Percentiles rank a stretch among this genome's conserved stretches.
These are phyloP conservation scores for Kalmanozyma brasiliensis DNA, from an alignment of 1,284 basidiomycete species.

Conservation along the genomic window DNA sequence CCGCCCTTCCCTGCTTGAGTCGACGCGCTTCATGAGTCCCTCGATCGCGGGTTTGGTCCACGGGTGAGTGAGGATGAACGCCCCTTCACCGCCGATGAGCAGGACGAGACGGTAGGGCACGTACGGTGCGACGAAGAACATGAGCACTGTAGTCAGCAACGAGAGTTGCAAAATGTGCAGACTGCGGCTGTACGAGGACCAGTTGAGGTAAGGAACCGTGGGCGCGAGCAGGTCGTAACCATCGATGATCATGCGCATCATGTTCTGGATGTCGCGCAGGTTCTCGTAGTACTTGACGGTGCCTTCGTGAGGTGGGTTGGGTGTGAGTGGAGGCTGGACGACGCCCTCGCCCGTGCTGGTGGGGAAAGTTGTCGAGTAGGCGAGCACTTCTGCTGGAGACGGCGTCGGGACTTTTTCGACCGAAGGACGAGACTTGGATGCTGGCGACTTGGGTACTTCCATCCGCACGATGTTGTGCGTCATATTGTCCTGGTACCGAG, in stretches of 20 bases:
- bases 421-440: slow-evolving; percentile 11
- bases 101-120: slow-evolving; percentile 61
- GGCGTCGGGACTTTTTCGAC: slow-evolving; percentile 1
- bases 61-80: slow-evolving; percentile 64
- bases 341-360: slow-evolving; percentile 38
- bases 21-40: slow-evolving; percentile 42
- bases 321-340: slow-evolving; percentile 50
- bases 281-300: slow-evolving; percentile 65
- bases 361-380: slow-evolving; percentile 36
- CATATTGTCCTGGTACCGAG: slow-evolving; percentile 51
- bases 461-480: slow-evolving; percentile 31
- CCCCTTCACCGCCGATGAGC: slow-evolving; percentile 63
- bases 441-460: slow-evolving; percentile 38
- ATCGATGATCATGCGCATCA: slow-evolving; percentile 67
- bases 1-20: slow-evolving; percentile 35
- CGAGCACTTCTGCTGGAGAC: slow-evolving; percentile 24
- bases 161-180: slow-evolving; percentile 61
- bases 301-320: slow-evolving; percentile 63
- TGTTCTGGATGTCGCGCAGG: slow-evolving; percentile 67
- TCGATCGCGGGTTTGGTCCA: slow-evolving; percentile 62
- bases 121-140: slow-evolving; percentile 62
- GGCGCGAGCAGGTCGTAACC: slow-evolving; percentile 64
- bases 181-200: slow-evolving; percentile 64
- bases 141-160: slow-evolving; percentile 54
- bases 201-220: slow-evolving; percentile 65